Percentiles rank a stretch among this genome's conserved stretches.
These are phyloP conservation scores for Trichomonascaceae sp. DNA, from an alignment of 1,139 yeast genomes.

Conservation along the genomic window DNA sequence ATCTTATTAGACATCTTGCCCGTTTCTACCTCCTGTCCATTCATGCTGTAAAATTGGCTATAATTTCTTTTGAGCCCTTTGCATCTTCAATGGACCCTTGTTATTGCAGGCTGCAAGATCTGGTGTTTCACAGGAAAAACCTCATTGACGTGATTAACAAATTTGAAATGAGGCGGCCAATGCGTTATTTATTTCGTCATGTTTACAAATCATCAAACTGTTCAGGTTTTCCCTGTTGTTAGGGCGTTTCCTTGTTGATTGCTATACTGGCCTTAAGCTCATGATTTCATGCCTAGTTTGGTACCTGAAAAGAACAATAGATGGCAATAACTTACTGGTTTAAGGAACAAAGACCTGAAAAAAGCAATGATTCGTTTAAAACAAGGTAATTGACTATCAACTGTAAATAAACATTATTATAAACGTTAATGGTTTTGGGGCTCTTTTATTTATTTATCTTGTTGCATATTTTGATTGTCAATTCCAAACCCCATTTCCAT, in stretches of 20 bases:
- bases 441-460: no score
- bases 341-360: background rate
- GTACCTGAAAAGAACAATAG: background rate
- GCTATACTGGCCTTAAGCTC: no score
- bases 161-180: background rate
- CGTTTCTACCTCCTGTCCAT: no score
- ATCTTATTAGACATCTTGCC: no score
- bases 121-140: background rate
- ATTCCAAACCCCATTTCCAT: background rate
- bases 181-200: background rate
- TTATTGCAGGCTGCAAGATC: background rate
- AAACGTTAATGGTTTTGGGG: background rate
- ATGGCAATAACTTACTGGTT: no score
- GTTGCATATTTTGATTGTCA: background rate
- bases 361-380: no score
- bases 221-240: no score
- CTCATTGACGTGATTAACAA: background rate
- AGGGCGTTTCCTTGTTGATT: background rate
- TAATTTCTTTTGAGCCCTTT: background rate
- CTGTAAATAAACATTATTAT: background rate
- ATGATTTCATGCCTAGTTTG: background rate
- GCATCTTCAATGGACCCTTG: background rate
- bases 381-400: background rate
- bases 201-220: no score
- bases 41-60: background rate